Evolutionary conservation across 2,329 filamentous ascomycete species (phyloP).

Genomic region (Dothistroma pini): DNA sequence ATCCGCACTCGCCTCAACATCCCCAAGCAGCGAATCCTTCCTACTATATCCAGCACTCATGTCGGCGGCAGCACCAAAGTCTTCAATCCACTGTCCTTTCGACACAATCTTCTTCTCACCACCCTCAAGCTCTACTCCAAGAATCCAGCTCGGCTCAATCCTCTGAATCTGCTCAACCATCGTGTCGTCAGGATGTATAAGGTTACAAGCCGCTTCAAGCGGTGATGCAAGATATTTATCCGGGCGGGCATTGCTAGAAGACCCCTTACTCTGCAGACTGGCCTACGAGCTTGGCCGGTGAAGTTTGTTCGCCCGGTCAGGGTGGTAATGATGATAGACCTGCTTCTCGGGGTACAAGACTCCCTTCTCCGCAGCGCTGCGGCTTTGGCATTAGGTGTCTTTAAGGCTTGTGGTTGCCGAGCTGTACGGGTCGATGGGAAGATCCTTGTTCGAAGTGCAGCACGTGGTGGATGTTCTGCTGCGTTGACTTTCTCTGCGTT

Average conservation of each 20-base stretch:
- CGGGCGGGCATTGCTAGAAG: background rate
- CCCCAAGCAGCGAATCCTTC: background rate
- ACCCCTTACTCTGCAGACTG: background rate
- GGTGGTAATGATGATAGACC: background rate
- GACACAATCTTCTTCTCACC: background rate
- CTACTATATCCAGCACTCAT: background rate
- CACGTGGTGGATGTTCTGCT: constrained; percentile 5
- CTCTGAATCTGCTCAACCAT: background rate
- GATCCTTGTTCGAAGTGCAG: background rate
- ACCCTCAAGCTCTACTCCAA: background rate
- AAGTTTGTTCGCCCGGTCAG: background rate
- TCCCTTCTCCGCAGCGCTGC: background rate
- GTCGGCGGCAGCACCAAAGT: background rate
- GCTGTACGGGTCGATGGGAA: background rate
- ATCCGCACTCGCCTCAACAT: background rate
- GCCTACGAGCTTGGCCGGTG: background rate
- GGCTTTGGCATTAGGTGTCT: background rate
- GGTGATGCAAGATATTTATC: background rate
- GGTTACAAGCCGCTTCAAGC: background rate
- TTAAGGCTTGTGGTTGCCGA: background rate
- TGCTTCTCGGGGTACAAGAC: background rate
- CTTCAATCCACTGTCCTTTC: background rate
- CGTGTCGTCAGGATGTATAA: background rate
- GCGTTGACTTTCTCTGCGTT: background rate
- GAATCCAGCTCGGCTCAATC: background rate